Base-by-base conservation (phyloP, 345 rosid genomes). In the Pistacia vera region DNA sequence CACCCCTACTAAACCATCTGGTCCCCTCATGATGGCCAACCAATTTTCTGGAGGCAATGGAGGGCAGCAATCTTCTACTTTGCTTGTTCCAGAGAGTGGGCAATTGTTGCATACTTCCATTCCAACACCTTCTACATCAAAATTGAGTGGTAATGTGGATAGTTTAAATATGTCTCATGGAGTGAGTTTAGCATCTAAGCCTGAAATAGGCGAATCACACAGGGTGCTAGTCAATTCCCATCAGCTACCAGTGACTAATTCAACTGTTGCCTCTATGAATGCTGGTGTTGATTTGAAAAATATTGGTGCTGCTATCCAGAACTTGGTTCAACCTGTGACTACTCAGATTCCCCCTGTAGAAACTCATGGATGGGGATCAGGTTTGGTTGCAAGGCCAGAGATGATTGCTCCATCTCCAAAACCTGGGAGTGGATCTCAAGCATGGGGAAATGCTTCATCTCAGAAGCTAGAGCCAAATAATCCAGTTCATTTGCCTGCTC, bases 371-470 rank as follows among this genome's bases (percentile, higher is more conserved):
- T 82, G 83, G 86, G 85, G 73, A 35, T 68, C 86, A 38, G 85
- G 83, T 74, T 70, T 88, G 48, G 79, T 80, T 79, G 68, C 84
- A 59, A 80, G 84, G 80, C 81, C 88, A 30, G 91, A 86, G 73
- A 75, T 73, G 16, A 68, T 30, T 44, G 70, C 76, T 73, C 66
- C 85, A 17, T 69, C 86, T 56, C 79, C 86, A 13, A 58, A 83
- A 70, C 83, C 87, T 48, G 82, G 70, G 48, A 68, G 80, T 64
- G 90, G 79, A 76, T 81, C 79, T 72, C 92, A 87, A 66, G 77
- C 77, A 60, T 89, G 92, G 94, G 90, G 86, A 73, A 83, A 59
- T 75, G 75, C 77, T 52, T 79, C 91, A 51, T 78, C 85, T 57
- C 91, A 81, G 75, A 87, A 71, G 75, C 74, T 35, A 14, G 90